Base-by-base conservation (phyloP, 805 yeast species). In the Candida ponderosae region DNA sequence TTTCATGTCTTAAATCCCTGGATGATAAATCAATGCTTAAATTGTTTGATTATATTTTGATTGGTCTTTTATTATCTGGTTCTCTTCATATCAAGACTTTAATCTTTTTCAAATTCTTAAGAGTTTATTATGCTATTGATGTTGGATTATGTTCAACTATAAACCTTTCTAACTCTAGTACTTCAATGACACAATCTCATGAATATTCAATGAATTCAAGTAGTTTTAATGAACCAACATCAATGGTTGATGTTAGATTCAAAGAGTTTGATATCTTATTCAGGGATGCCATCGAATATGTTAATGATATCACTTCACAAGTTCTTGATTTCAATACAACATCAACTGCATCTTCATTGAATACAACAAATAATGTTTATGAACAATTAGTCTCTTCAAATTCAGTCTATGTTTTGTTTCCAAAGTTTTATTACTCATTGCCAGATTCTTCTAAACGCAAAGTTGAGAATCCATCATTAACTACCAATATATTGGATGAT, bases 11-110 rank as follows among this genome's bases (percentile, higher is more conserved):
- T 7, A 31, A 31, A 31, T 3, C 24, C 4, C 5, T 11, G 14
- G 74, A 68, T 39, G 74, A 72, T 46, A 63, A 70, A 1, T 38
- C 51, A 1, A 47, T 58, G 3, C 35, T 58, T 4, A 31, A 37
- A 3, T 45, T 69, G 5, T 60, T 64, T 34, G 63, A 66, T 31
- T 56, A 62, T 23, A 56, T 74, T 1, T 36, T 70, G 1, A 63
- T 68, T 59, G 70, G 70, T 0, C 40, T 72, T 8, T 29, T 68
- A 7, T 43, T 72, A 32, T 61, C 58, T 39, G 78, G 78, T 14
- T 72, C 69, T 1, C 48, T 64, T 20, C 70, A 67, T 40, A 19
- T 70, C 9, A 63, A 59, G 32, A 50, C 63, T 3, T 43, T 73
- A 16, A 63, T 69, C 66, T 62, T 70, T 31, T 70, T 72, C 44